Evolutionary conservation across 2,329 filamentous ascomycete genomes (phyloP).

Genomic region (Pyrenophora graminea): DNA sequence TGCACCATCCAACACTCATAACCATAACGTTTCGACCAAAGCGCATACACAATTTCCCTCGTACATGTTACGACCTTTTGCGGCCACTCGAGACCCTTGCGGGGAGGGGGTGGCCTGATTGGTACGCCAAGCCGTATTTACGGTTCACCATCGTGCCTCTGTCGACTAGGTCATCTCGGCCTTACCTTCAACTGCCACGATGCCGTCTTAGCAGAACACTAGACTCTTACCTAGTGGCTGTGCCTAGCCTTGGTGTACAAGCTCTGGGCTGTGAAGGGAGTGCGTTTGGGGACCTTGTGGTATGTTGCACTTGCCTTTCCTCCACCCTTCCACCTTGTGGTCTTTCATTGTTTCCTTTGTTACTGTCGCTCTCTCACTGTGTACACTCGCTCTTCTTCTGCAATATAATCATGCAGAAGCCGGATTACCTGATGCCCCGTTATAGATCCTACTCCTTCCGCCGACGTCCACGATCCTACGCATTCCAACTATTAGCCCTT

Average conservation of each 20-base stretch:
- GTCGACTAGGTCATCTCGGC: slow-evolving; percentile 8
- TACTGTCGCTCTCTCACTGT: neutral
- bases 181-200: neutral
- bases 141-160: slow-evolving; percentile 4
- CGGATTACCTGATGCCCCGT: slow-evolving; percentile 16
- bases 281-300: neutral
- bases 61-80: neutral
- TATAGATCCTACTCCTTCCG: slow-evolving; percentile 23
- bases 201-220: slow-evolving; percentile 7
- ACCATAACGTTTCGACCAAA: neutral
- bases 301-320: slow-evolving; percentile 2
- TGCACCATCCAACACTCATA: neutral
- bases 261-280: neutral
- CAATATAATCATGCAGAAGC: neutral
- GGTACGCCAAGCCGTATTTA: neutral
- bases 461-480: slow-evolving; percentile 24
- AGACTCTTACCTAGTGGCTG: slow-evolving; percentile 2
- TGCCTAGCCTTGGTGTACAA: neutral
- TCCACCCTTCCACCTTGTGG: neutral
- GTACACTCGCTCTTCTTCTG: neutral
- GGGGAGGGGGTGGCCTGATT: neutral
- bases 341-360: neutral
- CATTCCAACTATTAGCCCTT: slow-evolving; percentile 23
- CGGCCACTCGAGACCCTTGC: neutral
- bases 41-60: neutral